Base-by-base conservation (phyloP, 805 yeast species). In the Candida chilensis region DNA sequence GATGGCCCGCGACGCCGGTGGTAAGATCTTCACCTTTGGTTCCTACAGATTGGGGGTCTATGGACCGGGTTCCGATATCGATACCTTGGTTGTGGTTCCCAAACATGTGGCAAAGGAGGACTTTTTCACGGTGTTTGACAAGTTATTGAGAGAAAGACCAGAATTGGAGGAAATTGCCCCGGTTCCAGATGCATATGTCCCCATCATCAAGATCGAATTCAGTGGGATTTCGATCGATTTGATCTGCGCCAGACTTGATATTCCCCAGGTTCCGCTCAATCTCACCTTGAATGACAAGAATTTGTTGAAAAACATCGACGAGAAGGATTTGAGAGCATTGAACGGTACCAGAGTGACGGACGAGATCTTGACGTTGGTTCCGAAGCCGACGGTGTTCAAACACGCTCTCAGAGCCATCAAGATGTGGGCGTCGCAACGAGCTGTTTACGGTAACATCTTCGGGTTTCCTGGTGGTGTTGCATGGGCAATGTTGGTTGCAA, bases 391-490 rank as follows among this genome's bases (percentile, higher is more conserved):
- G 13, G 94, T 85, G 2, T 92, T 92, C 64, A 84, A 86, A 48
- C 88, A 87, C 43, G 95, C 96, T 2, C 61, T 92, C 34, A 65
- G 98, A 39, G 88, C 95, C 11, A 83, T 92, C 39, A 92, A 92
- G 54, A 65, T 92, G 46, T 92, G 98, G 98, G 98, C 98, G 0
- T 90, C 87, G 49, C 74, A 87, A 45, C 69, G 97, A 30, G 97
- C 96, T 0, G 74, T 92, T 11, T 92, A 92, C 56, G 96, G 85
- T 5, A 92, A 92, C 48, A 81, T 92, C 27, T 85, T 81, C 68
- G 98, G 98, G 0, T 92, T 90, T 56, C 98, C 97, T 1, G 98
- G 98, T 47, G 98, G 98, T 54, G 98, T 92, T 29, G 98, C 98
- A 1, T 92, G 98, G 98, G 98, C 98, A 1, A 92, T 92, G 96